Percentiles rank a stretch among this genome's conserved stretches.
Conservation (phyloP, 2,329 filamentous ascomycete species). For the Alternaria sp. region DNA sequence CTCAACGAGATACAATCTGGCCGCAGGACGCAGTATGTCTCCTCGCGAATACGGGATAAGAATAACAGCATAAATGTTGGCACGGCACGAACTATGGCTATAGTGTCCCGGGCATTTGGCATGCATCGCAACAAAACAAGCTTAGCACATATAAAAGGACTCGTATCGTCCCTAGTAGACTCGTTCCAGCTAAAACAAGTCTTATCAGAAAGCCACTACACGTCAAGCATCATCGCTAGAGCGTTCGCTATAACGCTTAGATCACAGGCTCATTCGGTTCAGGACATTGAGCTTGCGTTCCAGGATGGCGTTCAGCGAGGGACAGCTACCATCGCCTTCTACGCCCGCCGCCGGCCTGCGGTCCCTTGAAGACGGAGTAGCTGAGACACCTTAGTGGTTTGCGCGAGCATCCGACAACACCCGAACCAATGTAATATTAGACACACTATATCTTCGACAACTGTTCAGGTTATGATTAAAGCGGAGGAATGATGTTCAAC, state of each 20-base stretch:
- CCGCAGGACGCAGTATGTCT: neutral
- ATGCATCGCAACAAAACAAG: neutral
- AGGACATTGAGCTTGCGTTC: conserved; percentile 14
- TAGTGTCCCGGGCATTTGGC: conserved; percentile 1
- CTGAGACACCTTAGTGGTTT: too few relatives aligned
- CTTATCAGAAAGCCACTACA: neutral
- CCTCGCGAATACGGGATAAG: neutral
- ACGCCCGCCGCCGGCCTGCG: neutral
- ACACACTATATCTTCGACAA: too few relatives aligned
- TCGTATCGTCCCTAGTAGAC: conserved; percentile 13
- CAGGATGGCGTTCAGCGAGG: conserved; percentile 6
- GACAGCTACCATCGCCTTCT: neutral
- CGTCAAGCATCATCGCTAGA: neutral
- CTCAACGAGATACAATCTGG: neutral
- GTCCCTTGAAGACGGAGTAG: too few relatives aligned
- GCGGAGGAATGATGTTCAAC: too few relatives aligned
- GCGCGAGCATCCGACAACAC: too few relatives aligned
- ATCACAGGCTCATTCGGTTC: neutral
- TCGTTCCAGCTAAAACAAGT: neutral
- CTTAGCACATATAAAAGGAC: neutral
- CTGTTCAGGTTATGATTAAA: too few relatives aligned
- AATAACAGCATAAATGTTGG: neutral
- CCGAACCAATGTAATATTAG: too few relatives aligned
- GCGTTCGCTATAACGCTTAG: conserved; percentile 13
- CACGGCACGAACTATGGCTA: neutral